Evolutionary conservation across 306 rosid genomes (phyloP).

Genomic region (Ormosia semicastrata): DNA sequence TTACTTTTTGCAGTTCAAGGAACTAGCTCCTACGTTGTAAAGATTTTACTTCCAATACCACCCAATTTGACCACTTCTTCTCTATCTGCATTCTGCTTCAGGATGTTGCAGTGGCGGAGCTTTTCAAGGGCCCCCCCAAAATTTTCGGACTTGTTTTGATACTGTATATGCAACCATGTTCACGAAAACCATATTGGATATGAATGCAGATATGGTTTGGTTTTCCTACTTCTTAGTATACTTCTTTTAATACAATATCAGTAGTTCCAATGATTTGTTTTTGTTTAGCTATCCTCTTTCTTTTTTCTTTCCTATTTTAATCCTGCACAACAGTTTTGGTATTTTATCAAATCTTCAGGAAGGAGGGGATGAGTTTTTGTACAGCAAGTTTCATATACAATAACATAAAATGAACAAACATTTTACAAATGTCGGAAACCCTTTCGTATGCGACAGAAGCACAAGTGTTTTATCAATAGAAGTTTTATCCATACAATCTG

Average conservation of each 20-base stretch:
- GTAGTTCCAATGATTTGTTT: background rate
- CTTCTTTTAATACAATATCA: background rate
- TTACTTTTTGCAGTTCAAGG: background rate
- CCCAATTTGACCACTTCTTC: background rate
- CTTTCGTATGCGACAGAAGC: slow-evolving; percentile 36
- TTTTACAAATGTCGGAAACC: slow-evolving; percentile 40
- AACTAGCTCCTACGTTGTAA: background rate
- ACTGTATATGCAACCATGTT: background rate
- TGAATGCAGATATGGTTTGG: background rate
- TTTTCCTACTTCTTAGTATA: background rate
- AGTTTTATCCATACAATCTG: slow-evolving; percentile 32
- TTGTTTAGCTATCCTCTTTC: background rate
- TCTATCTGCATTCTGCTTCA: too few species aligned
- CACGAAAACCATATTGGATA: background rate
- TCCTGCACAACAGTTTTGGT: background rate
- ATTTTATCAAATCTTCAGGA: background rate
- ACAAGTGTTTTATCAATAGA: slow-evolving; percentile 18
- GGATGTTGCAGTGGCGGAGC: background rate
- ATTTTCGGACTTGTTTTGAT: too few species aligned
- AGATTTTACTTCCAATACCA: background rate
- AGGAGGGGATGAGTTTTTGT: background rate
- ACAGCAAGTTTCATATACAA: too few species aligned
- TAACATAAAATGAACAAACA: background rate
- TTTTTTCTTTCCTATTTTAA: background rate
- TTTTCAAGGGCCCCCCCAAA: too few species aligned